Conservation (phyloP, 2,329 filamentous ascomycete genomes). For the Fusarium brachygibbosum region DNA sequence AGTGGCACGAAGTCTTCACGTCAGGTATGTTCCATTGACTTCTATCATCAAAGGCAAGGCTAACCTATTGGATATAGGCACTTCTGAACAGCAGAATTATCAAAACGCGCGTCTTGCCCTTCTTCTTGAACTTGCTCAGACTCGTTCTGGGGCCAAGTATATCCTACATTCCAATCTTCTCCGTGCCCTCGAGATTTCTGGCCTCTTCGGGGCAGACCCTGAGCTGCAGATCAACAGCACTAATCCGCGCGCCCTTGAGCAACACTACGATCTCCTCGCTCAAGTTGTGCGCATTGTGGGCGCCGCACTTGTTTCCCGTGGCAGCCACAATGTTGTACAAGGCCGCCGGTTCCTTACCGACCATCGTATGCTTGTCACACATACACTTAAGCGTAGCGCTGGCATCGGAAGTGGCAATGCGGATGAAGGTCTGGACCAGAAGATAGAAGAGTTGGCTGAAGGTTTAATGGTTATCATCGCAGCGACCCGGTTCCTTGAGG, state of each 20-base stretch:
- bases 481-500: constrained; percentile 87
- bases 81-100: constrained; percentile 63
- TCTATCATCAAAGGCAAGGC: constrained; percentile 14
- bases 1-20: constrained; percentile 72
- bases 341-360: constrained; percentile 84
- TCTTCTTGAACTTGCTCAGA: constrained; percentile 86
- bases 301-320: constrained; percentile 83
- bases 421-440: constrained; percentile 65
- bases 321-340: constrained; percentile 84
- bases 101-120: constrained; percentile 82
- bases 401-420: constrained; percentile 72
- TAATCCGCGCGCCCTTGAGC: constrained; percentile 77
- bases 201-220: constrained; percentile 90
- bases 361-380: constrained; percentile 85
- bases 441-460: constrained; percentile 83
- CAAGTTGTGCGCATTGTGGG: constrained; percentile 85
- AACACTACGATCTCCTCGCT: constrained; percentile 87
- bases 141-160: constrained; percentile 83
- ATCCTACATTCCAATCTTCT: constrained; percentile 93
- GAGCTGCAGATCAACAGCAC: constrained; percentile 87
- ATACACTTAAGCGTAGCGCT: constrained; percentile 90
- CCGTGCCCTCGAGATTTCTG: constrained; percentile 81
- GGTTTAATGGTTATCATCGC: constrained; percentile 86
- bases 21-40: constrained; percentile 62
- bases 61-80: constrained; percentile 49